These are phyloP conservation scores for Taphrina betulina DNA, from an alignment of 1,139 yeast species.

Conservation along the genomic window DNA sequence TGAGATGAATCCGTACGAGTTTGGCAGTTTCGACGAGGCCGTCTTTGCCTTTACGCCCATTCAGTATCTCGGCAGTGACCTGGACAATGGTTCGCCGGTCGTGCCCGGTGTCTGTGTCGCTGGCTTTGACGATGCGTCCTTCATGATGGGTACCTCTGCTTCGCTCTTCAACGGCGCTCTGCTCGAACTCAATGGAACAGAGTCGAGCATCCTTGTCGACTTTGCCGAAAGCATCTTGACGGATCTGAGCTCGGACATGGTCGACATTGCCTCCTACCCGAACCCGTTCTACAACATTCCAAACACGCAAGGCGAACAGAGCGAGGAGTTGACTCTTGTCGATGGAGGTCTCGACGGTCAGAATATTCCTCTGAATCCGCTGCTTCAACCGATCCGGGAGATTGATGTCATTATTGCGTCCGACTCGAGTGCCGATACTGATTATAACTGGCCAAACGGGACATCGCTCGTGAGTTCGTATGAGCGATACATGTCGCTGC, in stretches of 20 bases:
- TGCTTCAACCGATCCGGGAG: conserved; percentile 66
- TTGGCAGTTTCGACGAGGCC: conserved; percentile 86
- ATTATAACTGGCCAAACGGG: conserved; percentile 57
- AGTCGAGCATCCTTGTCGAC: conserved; percentile 52
- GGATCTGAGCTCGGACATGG: conserved; percentile 42
- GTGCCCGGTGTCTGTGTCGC: conserved; percentile 52
- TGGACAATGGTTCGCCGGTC: conserved; percentile 53
- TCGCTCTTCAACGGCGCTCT: conserved; percentile 72
- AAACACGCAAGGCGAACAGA: conserved; percentile 33
- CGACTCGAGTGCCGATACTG: conserved; percentile 85
- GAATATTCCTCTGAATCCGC: conserved; percentile 75
- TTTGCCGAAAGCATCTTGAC: conserved; percentile 43
- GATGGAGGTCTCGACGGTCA: conserved; percentile 89
- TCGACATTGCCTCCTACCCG: conserved; percentile 74
- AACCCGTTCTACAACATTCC: conserved; percentile 61
- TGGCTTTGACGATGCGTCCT: conserved; percentile 71
- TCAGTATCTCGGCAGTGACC: conserved; percentile 69
- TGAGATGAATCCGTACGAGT: conserved; percentile 79
- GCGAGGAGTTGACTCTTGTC: conserved; percentile 55
- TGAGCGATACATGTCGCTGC: conserved; percentile 60
- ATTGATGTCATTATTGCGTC: conserved; percentile 78
- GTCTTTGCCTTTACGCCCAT: conserved; percentile 68
- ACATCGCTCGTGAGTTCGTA: conserved; percentile 63
- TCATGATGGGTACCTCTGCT: conserved; percentile 71
- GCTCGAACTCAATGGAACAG: conserved; percentile 57